These are phyloP conservation scores for Trichophyton rubrum DNA, from an alignment of 2,329 filamentous ascomycete species.

Conservation along the genomic window DNA sequence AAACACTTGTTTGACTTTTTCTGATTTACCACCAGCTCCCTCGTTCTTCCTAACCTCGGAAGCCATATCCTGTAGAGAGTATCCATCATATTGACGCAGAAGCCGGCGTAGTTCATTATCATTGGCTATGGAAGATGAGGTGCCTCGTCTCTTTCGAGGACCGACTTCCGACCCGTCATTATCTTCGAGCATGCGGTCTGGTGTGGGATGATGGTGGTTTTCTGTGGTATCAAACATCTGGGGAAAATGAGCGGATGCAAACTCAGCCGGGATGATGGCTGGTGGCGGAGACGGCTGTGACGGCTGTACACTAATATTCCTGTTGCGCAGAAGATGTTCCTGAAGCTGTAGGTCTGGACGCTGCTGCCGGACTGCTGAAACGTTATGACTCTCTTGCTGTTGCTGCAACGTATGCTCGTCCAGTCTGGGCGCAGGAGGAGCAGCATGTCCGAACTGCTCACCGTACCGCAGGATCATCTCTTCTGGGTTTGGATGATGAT, in stretches of 20 bases:
- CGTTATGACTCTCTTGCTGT: constrained; percentile 22
- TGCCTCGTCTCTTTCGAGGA: constrained; percentile 35
- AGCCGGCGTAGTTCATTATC: constrained; percentile 38
- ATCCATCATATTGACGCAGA: constrained; percentile 36
- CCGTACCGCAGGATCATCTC: constrained; percentile 36
- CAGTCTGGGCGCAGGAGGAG: constrained; percentile 22
- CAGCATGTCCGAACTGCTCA: constrained; percentile 30
- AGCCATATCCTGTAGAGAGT: constrained; percentile 36
- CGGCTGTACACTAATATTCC: constrained; percentile 16
- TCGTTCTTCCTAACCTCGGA: constrained; percentile 38
- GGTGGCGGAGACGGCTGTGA: constrained; percentile 25
- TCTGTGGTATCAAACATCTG: constrained; percentile 33
- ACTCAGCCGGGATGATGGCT: constrained; percentile 20
- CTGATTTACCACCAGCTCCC: constrained; percentile 37
- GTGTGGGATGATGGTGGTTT: constrained; percentile 22
- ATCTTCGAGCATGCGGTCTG: constrained; percentile 29
- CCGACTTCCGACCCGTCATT: constrained; percentile 34
- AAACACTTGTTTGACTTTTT: constrained; percentile 42
- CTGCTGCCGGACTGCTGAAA: constrained; percentile 22
- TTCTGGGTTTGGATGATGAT: constrained; percentile 29
- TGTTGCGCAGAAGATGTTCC: constrained; percentile 23
- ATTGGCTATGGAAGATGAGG: constrained; percentile 36
- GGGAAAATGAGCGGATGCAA: constrained; percentile 28
- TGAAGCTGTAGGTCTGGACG: constrained; percentile 27
- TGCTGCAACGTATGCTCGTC: constrained; percentile 27